Evolutionary conservation across 192 early-diverging fungal genomes (phyloP), one percentile per base, ranked within the genome.

Genomic region (Rhizophagus clarus): DNA sequence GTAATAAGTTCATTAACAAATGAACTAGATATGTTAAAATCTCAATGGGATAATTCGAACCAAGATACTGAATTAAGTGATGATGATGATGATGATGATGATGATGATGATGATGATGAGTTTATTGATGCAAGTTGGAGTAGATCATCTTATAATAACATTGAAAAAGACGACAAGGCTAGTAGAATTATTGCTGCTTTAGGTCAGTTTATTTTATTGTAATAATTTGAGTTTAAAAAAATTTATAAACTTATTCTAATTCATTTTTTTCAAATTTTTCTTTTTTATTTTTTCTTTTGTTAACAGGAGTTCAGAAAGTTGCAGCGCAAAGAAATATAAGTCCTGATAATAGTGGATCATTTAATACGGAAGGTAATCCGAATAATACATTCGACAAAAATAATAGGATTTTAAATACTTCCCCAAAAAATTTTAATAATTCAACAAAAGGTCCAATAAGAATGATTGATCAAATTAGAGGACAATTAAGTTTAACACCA

Each of bases 381-480:
- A 6, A 6, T 22, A 56, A 56, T 56, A 22, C 7, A 4, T 56
- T 56, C 51, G 17, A 51, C 2, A 20, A 20, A 20, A 15, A 51
- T 51, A 15, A 51, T 51, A 51, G 49, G 17, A 51, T 15, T 51
- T 51, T 51, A 2, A 56, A 56, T 56, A 22, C 4, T 56, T 4
- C 51, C 5, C 15, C 11, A 29, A 49, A 15, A 15, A 51, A 75
- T 31, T 51, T 29, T 61, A 17, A 26, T 17, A 51, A 75, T 22
- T 3, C 74, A 32, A 60, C 20, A 31, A 45, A 26, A 26, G 15
- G 49, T 29, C 24, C 24, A 49, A 6, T 6, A 20, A 31, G 74
- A 26, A 29, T 75, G 17, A 61, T 75, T 28, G 74, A 75, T 61
- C 74, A 75, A 20, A 75, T 75, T 75, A 75, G 74, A 49, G 60